phyloP scores from a whole-genome alignment of 2,329 filamentous ascomycete species.

The Aspergillus latus region DNA sequence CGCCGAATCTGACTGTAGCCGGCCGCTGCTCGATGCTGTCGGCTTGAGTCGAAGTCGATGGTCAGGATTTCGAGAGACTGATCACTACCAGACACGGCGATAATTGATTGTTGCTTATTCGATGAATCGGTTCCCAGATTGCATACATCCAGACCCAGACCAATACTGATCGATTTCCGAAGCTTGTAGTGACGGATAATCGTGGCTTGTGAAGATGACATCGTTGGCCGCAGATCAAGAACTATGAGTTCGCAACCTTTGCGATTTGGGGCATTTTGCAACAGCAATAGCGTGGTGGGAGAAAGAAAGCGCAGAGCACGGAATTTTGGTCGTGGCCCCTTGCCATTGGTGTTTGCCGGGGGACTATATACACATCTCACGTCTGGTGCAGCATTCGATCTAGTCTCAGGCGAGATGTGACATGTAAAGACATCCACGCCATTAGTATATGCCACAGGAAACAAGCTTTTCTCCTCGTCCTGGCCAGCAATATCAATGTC shows the following conservation, averaged over 20 bases:
- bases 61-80: conserved; percentile 76
- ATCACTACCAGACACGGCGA: conserved; percentile 79
- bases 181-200: conserved; percentile 59
- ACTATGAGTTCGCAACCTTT: conserved; percentile 57
- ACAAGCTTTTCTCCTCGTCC: conserved; percentile 44
- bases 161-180: conserved; percentile 68
- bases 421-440: conserved; percentile 71
- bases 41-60: conserved; percentile 61
- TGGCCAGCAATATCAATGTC: conserved; percentile 44
- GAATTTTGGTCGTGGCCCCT: conserved; percentile 49
- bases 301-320: conserved; percentile 58
- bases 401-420: conserved; percentile 55
- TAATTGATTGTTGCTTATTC: conserved; percentile 70
- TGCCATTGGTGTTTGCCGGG: conserved; percentile 28
- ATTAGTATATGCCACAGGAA: conserved; percentile 75
- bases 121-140: conserved; percentile 61
- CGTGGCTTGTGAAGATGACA: conserved; percentile 36
- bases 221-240: conserved; percentile 33
- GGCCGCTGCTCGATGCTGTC: conserved; percentile 13
- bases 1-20: conserved; percentile 50
- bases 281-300: conserved; percentile 53
- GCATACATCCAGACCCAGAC: conserved; percentile 74
- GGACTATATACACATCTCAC: conserved; percentile 36
- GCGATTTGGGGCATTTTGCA: conserved; percentile 57
- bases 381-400: conserved; percentile 41